Conservation (phyloP, 2,329 filamentous ascomycete genomes). For the Raffaelea ambrosiae region DNA sequence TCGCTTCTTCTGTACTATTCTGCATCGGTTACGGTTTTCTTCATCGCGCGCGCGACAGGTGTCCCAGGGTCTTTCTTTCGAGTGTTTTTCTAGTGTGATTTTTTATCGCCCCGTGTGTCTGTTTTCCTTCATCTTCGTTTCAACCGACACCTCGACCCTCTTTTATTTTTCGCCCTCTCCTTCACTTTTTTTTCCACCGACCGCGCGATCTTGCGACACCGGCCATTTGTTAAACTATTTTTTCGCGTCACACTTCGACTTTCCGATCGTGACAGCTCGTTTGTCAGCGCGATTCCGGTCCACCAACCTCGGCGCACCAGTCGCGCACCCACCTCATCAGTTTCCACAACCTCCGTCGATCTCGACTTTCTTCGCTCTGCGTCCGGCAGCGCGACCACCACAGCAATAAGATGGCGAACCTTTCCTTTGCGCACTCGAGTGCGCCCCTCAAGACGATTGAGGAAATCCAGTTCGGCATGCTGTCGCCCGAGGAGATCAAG, state of each 20-base stretch:
- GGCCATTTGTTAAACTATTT: too few relatives aligned
- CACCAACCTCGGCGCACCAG: too few relatives aligned
- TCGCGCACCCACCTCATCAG: not conserved
- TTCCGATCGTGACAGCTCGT: too few relatives aligned
- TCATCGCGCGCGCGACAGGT: not conserved
- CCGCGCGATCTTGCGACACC: not conserved
- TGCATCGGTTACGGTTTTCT: not conserved
- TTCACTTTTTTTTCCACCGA: not conserved
- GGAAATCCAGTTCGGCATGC: slow-evolving; percentile 97
- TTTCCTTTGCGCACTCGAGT: slow-evolving; percentile 83
- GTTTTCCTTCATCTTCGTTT: not conserved
- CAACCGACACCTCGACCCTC: not conserved
- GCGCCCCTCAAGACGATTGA: slow-evolving; percentile 95
- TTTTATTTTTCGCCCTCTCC: not conserved
- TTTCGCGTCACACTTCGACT: too few relatives aligned
- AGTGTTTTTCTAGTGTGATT: not conserved
- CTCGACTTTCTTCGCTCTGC: not conserved
- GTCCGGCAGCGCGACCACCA: slow-evolving; percentile 4
- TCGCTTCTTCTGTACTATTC: not conserved
- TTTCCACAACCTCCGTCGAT: not conserved
- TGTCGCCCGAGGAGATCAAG: slow-evolving; percentile 98
- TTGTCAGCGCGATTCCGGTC: too few relatives aligned
- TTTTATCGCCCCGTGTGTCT: not conserved
- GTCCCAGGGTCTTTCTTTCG: too few relatives aligned
- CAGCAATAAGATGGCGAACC: slow-evolving; percentile 74